Percentiles rank a stretch among this genome's conserved stretches.
Evolutionary conservation across 1,139 yeast species (phyloP).

Genomic region (Lodderomyces orthopsilosis): DNA sequence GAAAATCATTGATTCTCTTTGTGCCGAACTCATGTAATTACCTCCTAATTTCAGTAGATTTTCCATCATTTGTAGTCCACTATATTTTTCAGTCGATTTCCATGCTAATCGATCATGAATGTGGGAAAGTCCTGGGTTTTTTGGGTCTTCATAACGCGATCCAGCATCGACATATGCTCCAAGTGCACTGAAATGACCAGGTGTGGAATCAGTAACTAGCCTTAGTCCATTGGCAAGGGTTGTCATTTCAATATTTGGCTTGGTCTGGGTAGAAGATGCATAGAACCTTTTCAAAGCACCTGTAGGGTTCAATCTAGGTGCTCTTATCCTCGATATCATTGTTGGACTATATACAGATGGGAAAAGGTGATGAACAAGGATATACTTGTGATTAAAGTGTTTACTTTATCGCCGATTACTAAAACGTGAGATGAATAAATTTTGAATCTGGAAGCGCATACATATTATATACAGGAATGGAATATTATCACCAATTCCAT

Average conservation of each 20-base stretch:
- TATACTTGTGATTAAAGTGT: too few relatives aligned
- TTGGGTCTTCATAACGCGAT: constrained; percentile 67
- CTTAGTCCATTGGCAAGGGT: constrained; percentile 74
- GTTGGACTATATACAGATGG: neutral
- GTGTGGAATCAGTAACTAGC: constrained; percentile 80
- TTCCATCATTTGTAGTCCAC: constrained; percentile 73
- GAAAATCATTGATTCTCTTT: constrained; percentile 87
- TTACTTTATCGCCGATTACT: neutral
- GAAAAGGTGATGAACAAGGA: too few relatives aligned
- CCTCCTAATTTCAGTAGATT: constrained; percentile 83
- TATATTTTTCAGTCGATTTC: constrained; percentile 64
- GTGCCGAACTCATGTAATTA: constrained; percentile 89
- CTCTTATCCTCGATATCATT: constrained; percentile 2
- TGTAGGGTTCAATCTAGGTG: neutral
- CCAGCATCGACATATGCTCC: constrained; percentile 93
- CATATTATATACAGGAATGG: neutral
- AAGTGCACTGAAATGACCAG: constrained; percentile 88
- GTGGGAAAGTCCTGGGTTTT: constrained; percentile 72
- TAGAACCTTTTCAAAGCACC: constrained; percentile 1
- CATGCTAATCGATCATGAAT: constrained; percentile 83
- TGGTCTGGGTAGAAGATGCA: constrained; percentile 1
- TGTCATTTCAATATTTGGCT: constrained; percentile 42
- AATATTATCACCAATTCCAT: neutral
- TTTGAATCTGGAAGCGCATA: neutral
- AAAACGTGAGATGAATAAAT: neutral